Conservation (phyloP, 345 rosid genomes). For the Psidium guajava region DNA sequence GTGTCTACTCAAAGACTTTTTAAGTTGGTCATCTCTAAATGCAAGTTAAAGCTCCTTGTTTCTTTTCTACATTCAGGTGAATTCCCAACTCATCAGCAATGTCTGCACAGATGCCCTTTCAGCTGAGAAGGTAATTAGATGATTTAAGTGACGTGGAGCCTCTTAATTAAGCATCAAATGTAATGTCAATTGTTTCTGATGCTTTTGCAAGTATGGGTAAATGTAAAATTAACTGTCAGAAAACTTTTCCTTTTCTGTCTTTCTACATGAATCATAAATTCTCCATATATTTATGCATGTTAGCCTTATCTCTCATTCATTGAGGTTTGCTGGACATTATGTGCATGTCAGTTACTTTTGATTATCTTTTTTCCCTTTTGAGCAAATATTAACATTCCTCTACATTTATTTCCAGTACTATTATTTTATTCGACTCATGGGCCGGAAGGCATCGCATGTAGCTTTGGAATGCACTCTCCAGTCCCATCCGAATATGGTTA, state of each 20-base stretch:
- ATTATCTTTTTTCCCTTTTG: not conserved
- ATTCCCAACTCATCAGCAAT: constrained; percentile 97
- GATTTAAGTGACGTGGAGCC: not conserved
- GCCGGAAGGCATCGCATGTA: constrained; percentile 91
- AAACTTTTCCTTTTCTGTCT: not conserved
- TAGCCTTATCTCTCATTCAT: not conserved
- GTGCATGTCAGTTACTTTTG: not conserved
- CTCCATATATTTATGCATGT: not conserved
- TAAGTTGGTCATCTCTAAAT: not conserved
- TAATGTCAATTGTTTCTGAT: not conserved
- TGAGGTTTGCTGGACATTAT: not conserved
- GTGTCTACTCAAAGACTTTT: not conserved
- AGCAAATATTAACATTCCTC: not conserved
- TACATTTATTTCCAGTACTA: constrained; percentile 52
- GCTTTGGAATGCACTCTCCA: constrained; percentile 97
- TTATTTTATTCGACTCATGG: constrained; percentile 97
- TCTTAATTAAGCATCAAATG: not conserved
- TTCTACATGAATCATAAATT: not conserved
- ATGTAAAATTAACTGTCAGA: not conserved
- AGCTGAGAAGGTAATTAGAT: constrained; percentile 73
- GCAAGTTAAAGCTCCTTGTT: not conserved
- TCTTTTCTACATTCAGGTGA: constrained; percentile 41
- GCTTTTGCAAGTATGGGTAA: not conserved
- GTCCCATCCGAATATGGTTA: constrained; percentile 96
- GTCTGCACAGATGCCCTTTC: constrained; percentile 96